These are phyloP conservation scores for Magnaporthiopsis incrustans DNA, from an alignment of 2,329 filamentous ascomycete genomes.

Conservation along the genomic window DNA sequence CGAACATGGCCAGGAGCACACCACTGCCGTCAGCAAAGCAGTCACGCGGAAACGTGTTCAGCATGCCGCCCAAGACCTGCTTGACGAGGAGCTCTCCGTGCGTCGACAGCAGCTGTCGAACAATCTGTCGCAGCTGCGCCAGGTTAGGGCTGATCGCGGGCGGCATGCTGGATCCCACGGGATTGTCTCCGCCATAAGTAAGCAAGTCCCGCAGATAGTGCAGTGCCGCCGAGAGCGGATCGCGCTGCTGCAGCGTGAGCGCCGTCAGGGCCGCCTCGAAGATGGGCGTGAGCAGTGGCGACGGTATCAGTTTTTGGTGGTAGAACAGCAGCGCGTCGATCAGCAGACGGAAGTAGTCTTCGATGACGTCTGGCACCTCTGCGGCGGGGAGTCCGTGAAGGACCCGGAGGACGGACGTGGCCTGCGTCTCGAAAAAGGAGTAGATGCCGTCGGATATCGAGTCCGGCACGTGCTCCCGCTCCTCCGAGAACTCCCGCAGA, in stretches of 20 bases:
- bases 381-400: constrained; percentile 71
- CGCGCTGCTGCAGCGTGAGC: constrained; percentile 80
- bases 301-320: constrained; percentile 73
- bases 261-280: constrained; percentile 83
- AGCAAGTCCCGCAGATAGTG: constrained; percentile 91
- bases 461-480: constrained; percentile 74
- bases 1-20: constrained; percentile 82
- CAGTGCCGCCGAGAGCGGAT: constrained; percentile 82
- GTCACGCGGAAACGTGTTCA: constrained; percentile 95
- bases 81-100: constrained; percentile 77
- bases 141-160: constrained; percentile 45
- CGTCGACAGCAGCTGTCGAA: constrained; percentile 61
- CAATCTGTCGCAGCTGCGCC: constrained; percentile 60
- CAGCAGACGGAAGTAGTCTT: constrained; percentile 91
- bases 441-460: constrained; percentile 84
- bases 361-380: constrained; percentile 77
- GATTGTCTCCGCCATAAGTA: constrained; percentile 75
- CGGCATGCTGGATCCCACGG: constrained; percentile 50
- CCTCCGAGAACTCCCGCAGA: constrained; percentile 88
- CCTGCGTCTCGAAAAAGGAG: constrained; percentile 89
- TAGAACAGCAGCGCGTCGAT: constrained; percentile 92
- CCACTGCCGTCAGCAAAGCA: constrained; percentile 93
- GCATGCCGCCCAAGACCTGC: constrained; percentile 92
- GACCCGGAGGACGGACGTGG: constrained; percentile 79
- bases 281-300: constrained; percentile 70